Base-by-base conservation (phyloP, 2,329 filamentous ascomycete genomes). In the Rhinocladiella similis region DNA sequence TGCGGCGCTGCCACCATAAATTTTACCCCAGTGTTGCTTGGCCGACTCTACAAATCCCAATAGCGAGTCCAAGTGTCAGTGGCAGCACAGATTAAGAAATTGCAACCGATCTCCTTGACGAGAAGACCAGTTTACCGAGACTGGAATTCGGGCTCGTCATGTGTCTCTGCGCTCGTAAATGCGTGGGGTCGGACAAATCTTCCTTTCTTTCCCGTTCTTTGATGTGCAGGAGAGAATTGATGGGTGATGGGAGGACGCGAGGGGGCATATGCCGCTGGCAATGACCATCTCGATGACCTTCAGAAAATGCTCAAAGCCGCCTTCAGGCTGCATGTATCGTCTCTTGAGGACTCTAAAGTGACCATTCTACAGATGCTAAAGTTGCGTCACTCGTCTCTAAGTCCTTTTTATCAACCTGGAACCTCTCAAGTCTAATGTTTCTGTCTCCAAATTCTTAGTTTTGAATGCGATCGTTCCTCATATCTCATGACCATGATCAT, bases 1-100 rank as follows among this genome's bases (percentile, higher is more conserved):
- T 91, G 88, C 88, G 88, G 88, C 87, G 85, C 85, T 84, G 86
- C 84, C 80, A 86, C 82, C 76, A 75, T 72, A 76, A 41, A 80
- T 50, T 60, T 75, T 78, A 83, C 83, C 82, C 84, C 87, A 87
- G 85, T 89, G 87, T 91, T 91, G 87, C 88, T 88, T 86, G 83
- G 80, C 80, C 86, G 76, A 75, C 72, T 78, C 70, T 71, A 65
- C 68, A 46, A 27, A 16, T 71, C 68, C 63, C 72, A 64, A 72
- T 78, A 73, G 75, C 81, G 78, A 77, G 71, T 70, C 74, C 76
- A 85, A 85, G 88, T 86, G 88, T 91, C 88, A 85, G 83, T 88
- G 84, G 82, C 83, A 86, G 84, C 86, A 82, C 83, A 92, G 88
- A 90, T 71, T 60, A 75, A 88, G 77, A 64, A 27, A 93, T 93